phyloP scores from a whole-genome alignment of 169 alveolate species.

The Plasmodium adleri region DNA sequence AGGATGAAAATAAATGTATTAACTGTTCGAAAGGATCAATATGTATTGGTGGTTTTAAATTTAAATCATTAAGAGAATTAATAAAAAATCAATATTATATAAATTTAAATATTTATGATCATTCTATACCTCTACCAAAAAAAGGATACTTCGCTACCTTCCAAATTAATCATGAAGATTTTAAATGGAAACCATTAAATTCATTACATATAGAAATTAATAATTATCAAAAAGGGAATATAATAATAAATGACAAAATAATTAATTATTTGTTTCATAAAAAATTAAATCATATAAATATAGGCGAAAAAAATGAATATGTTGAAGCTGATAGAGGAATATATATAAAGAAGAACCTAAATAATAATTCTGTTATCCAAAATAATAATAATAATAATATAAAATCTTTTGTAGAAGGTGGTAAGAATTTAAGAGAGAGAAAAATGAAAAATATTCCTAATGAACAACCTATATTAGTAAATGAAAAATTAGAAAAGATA shows the following conservation, averaged over 20 bases:
- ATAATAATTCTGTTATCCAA: not conserved
- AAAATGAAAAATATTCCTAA: not conserved
- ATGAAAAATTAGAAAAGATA: conserved; percentile 48
- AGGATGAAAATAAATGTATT: conserved; percentile 76
- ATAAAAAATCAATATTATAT: conserved; percentile 69
- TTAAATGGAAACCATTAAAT: conserved; percentile 58
- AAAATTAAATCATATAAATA: conserved; percentile 9
- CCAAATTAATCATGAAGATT: conserved; percentile 60
- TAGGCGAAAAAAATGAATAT: conserved; percentile 2
- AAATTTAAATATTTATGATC: conserved; percentile 61
- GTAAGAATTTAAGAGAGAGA: not conserved
- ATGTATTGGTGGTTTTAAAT: conserved; percentile 84
- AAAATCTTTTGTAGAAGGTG: not conserved
- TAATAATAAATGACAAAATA: conserved; percentile 17
- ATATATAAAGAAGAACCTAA: not conserved
- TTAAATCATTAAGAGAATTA: conserved; percentile 75
- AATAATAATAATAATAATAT: not conserved
- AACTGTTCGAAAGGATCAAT: conserved; percentile 82
- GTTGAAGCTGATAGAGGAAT: not conserved
- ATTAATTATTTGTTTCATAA: conserved; percentile 9
- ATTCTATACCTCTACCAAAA: conserved; percentile 68
- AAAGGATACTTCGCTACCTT: conserved; percentile 73
- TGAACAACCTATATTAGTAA: conserved; percentile 28
- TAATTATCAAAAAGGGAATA: conserved; percentile 39
- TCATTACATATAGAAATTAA: conserved; percentile 44